Base-by-base conservation (phyloP, 768 basidiomycete species). In the Paxillus ammoniavirescens region DNA sequence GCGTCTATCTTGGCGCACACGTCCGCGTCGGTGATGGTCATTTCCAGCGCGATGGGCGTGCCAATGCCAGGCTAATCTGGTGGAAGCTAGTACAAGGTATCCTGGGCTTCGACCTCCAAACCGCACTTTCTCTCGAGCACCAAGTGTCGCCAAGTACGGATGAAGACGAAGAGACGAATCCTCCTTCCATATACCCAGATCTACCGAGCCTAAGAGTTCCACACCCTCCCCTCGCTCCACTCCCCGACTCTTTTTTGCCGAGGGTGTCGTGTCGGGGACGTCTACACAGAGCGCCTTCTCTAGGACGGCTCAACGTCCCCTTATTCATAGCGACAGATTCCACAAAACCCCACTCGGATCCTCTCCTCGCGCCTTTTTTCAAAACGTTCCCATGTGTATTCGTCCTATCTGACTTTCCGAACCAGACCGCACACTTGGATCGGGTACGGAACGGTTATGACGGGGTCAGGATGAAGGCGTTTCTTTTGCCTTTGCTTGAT, bases 271-370 rank as follows among this genome's bases (percentile, higher is more conserved):
- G 86, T 57, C 75, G 70, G 28, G 61, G 68, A 5, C 61, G 59
- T 12, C 68, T 72, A 7, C 77, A 83, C 64, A 66, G 67, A 0
- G 52, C 54, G 2, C 52, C 61, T 2, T 52, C 61, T 12, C 73
- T 78, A 5, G 53, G 54, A 15, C 61, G 58, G 1, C 72, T 88
- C 48, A 87, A 87, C 60, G 74, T 72, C 5, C 84, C 85, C 0
- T 61, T 90, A 37, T 90, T 79, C 69, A 75, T 89, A 51, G 80
- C 89, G 9, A 87, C 88, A 14, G 87, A 89, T 63, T 75, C 75
- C 12, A 55, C 62, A 5, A 61, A 70, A 10, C 78, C 81, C 0
- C 55, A 58, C 2, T 55, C 60, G 0, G 70, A 84, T 59, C 72
- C 77, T 4, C 54, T 74, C 5, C 74, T 90, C 21, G 59, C 61